phyloP scores from a whole-genome alignment of 306 rosid genomes.

The Phaseolus lunatus region DNA sequence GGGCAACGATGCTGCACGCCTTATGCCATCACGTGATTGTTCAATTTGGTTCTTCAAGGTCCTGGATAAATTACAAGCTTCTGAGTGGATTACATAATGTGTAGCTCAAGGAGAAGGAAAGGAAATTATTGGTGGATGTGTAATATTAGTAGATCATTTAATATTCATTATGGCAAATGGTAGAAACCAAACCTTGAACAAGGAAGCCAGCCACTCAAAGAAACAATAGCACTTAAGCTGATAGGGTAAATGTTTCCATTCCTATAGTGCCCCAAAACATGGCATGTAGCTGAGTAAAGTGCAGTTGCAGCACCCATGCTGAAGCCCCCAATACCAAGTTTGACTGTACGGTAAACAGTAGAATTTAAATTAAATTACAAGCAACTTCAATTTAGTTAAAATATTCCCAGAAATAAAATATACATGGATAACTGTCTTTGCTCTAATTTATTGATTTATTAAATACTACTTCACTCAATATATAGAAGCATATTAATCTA shows the following conservation, averaged over 20 bases:
- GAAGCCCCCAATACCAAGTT: constrained; percentile 94
- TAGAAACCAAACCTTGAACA: constrained; percentile 81
- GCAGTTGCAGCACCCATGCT: constrained; percentile 99
- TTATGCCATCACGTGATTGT: constrained; percentile 67
- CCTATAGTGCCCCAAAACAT: constrained; percentile 71
- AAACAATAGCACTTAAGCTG: constrained; percentile 76
- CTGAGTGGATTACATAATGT: constrained; percentile 31
- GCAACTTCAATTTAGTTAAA: constrained; percentile 33
- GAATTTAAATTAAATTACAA: constrained; percentile 36
- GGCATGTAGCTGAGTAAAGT: constrained; percentile 86
- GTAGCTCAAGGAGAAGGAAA: constrained; percentile 21
- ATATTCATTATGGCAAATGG: constrained; percentile 23
- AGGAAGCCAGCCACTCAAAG: constrained; percentile 99
- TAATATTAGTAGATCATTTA: constrained; percentile 36
- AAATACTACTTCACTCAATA: constrained; percentile 28
- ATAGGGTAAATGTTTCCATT: constrained; percentile 84
- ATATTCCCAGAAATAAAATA: constrained; percentile 9
- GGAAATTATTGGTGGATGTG: constrained; percentile 32
- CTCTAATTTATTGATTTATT: constrained; percentile 16
- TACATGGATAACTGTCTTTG: constrained; percentile 2
- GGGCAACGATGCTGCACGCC: constrained; percentile 84
- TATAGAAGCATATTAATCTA: constrained; percentile 18
- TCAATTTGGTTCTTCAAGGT: constrained; percentile 70
- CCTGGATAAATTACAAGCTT: constrained; percentile 53
- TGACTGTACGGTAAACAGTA: constrained; percentile 62